Evolutionary conservation across 106 monocot species (phyloP), one percentile per base, ranked within the genome.

Genomic region (Allium cepa): DNA sequence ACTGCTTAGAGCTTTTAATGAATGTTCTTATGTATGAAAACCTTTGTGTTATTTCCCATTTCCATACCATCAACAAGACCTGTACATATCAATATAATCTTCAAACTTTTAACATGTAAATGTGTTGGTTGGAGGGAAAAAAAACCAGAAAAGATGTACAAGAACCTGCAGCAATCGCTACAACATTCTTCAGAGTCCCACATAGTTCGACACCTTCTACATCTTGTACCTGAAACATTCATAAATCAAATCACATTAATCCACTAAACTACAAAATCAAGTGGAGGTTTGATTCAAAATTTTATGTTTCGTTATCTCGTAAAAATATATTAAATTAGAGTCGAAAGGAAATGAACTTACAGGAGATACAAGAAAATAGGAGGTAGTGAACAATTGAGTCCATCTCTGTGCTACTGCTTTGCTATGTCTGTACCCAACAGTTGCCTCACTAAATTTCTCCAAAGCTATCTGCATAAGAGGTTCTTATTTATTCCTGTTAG

Each of bases 31-130:
- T 65, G 48, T 18, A 71, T 45, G 26, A 18, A 49, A 75, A 94
- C 94, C 94, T 94, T 94, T 17, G 94, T 94, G 64, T 94, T 94
- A 70, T 87, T 91, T 78, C 94, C 94, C 88, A 94, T 85, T 47
- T 91, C 85, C 83, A 94, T 73, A 46, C 94, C 94, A 85, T 94
- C 94, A 18, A 90, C 88, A 72, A 94, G 71, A 71, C 94, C 94
- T 94, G 78, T 9, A 81, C 53, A 57, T n/a, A 36, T 47, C 15
- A 56, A 51, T 17, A 73, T 36, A 59, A 51, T 2, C 26, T 66
- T 47, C n/a, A 5, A 36, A 36, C 36, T 36, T 36, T 36, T 36
- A 36, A 5, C 36, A 4, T 36, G 36, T 4, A 36, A 36, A 36
- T 36, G 1, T 36, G 3, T 36, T 36, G 36, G 5, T 36, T 5